phyloP scores from a whole-genome alignment of 305 asterid species.

The Coffea humblotiana region DNA sequence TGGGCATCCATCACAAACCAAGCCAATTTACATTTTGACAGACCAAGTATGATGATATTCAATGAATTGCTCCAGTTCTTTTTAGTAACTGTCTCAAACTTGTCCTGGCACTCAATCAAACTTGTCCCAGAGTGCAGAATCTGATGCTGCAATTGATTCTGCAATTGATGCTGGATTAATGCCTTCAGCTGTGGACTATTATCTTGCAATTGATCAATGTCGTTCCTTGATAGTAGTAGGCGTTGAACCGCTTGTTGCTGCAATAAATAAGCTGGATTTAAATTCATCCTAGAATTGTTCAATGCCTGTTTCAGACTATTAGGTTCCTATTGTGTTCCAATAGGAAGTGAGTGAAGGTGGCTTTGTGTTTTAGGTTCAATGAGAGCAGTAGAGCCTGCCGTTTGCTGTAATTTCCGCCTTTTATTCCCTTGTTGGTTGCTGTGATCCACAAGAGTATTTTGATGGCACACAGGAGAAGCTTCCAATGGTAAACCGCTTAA shows the following conservation, averaged over 20 bases:
- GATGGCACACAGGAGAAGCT: slow-evolving; percentile 16
- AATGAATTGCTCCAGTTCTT: too few relatives aligned
- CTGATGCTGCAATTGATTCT: slow-evolving; percentile 33
- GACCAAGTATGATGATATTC: too few relatives aligned
- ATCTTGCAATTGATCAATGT: slow-evolving; percentile 27
- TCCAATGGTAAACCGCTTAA: slow-evolving; percentile 14
- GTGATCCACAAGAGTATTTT: slow-evolving; percentile 18
- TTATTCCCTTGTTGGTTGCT: slow-evolving; percentile 27
- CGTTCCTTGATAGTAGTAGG: slow-evolving; percentile 28
- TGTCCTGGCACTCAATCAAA: too few relatives aligned
- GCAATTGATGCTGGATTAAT: slow-evolving; percentile 27
- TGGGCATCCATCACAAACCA: slow-evolving; percentile 99
- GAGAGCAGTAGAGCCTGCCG: slow-evolving; percentile 18
- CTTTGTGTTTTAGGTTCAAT: slow-evolving; percentile 17
- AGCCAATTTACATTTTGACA: too few relatives aligned
- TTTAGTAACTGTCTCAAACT: too few relatives aligned
- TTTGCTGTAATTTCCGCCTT: slow-evolving; percentile 19
- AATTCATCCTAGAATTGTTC: slow-evolving; percentile 36
- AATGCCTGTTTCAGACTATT: slow-evolving; percentile 17
- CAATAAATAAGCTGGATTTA: slow-evolving; percentile 28
- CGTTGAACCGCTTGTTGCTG: slow-evolving; percentile 32
- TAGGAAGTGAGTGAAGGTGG: slow-evolving; percentile 18
- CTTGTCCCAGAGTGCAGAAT: slow-evolving; percentile 30
- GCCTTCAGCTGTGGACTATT: slow-evolving; percentile 34
- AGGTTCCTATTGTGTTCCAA: slow-evolving; percentile 24